Base-by-base conservation (phyloP, 495 filamentous ascomycete species). In the Bacidia gigantensis region DNA sequence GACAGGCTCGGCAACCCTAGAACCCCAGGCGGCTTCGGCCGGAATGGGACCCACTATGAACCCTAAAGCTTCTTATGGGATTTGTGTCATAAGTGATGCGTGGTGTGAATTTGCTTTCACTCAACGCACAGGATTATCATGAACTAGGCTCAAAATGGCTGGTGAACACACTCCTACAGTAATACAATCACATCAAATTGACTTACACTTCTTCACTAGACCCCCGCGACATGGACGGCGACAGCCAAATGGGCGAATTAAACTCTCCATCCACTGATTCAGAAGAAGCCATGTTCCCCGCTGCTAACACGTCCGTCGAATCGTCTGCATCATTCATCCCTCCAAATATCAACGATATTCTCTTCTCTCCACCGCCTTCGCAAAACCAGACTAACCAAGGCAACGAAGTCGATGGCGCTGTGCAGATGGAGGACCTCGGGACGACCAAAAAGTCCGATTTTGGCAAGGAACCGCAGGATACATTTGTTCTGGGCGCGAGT, bases 211-310 rank as follows among this genome's bases (percentile, higher is more conserved):
- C 29, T 7, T 22, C 20, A 20, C 14, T n/a, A 50, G 47, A 38
- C 10, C n/a, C 29, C 0, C 47, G 26, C 18, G 74, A 80, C 54
- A 63, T 57, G 50, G 76, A 79, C 64, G 74, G 75, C 11, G 76
- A 81, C 62, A 76, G 72, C 42, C 69, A 71, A 53, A 81, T 81
- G 78, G 69, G 71, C 25, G 74, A 72, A 21, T 68, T 72, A 29
- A 76, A 74, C 18, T 78, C 74, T 12, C 65, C 65, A 11, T 70
- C 69, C 39, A 69, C 69, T 35, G 59, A 62, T 54, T 65, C 68
- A 23, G 24, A 47, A 18, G 57, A 62, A n/a, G 41, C 45, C 35
- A 59, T 62, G 57, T 62, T 62, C 26, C 60, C 60, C 41, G 56
- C 58, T 2, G 65, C 61, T 39, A 62, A 70, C 50, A 63, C 26